Evolutionary conservation across 257 asterid species (phyloP), one percentile per base, ranked within the genome.

Genomic region (Nicotiana tabacum): DNA sequence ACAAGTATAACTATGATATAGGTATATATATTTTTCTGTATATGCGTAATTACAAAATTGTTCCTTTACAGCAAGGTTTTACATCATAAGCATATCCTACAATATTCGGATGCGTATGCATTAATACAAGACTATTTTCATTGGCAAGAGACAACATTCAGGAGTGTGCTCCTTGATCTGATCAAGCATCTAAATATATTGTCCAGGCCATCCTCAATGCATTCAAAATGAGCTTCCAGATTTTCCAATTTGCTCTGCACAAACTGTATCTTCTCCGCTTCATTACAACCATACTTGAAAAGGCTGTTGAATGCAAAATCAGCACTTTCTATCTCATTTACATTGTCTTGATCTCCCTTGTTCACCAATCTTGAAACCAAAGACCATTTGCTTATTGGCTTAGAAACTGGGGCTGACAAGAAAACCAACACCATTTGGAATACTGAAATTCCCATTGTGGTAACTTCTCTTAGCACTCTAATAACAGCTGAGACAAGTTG

Each of bases 401-500:
- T 66, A 18, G 57, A 79, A 77, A 9, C 43, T 33, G 77, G 46
- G 12, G 55, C 72, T 30, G 84, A 70, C 68, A 83, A 78, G 46
- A 55, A 83, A 39, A n/a, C n/a, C 39, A 83, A 33, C 46, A 78
- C 58, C 24, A 30, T 76, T 57, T 78, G 86, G 35, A 24, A 78
- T 21, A 37, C 62, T 27, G 48, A 65, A 66, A 66, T 65, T 32
- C 32, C 72, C 33, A 21, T 66, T 17, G 83, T 37, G 24, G 15
- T 60, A 16, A 78, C 82, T 78, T 83, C 86, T 27, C 83, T 78
- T 35, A 77, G 62, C 15, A 62, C 80, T 66, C 80, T 66, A 4
- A 83, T 56, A 61, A 77, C 86, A 53, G 83, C 83, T n/a, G 79
- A 77, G n/a, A 77, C 56, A 37, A 77, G 80, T 69, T 77, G 78